Evolutionary conservation across 1,139 yeast genomes (phyloP), one percentile per base, ranked within the genome.

Genomic region (Candida smagusa): DNA sequence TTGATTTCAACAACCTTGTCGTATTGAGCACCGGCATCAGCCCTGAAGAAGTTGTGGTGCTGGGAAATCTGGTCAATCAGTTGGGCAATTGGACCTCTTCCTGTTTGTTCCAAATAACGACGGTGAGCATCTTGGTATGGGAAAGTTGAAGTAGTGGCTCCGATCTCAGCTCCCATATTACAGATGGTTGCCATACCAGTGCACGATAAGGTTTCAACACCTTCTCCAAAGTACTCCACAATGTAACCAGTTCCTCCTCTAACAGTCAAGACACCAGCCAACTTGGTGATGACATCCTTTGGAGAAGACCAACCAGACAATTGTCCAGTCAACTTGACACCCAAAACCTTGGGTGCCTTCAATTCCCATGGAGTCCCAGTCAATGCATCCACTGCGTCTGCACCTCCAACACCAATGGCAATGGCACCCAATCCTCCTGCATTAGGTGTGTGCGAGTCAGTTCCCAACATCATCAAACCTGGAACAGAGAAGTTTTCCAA

Each of bases 131-230:
- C 84, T 58, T 87, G 92, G 77, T 81, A 89, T 40, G 98, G 98
- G 87, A 92, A 92, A 38, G 90, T 77, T 8, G 97, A 89, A 29
- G 98, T 92, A 25, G 98, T 92, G 27, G 97, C 97, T 59, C 98
- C 98, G 44, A 92, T 87, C 67, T 92, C 98, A 39, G 98, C 98
- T 58, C 98, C 98, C 98, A 92, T 92, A 65, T 92, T 92, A 75
- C 97, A 90, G 55, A 92, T 90, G 41, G 98, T 92, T 37, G 95
- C 98, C 98, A 92, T 92, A 68, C 98, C 98, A 12, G 98, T 92
- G 68, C 96, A 88, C 24, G 95, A 84, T 46, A 92, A 74, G 27
- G 82, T 65, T 47, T 79, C 65, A 13, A 90, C 96, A 63, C 98
- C 98, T 43, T 83, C 89, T 45, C 98, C 98, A 53, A 87, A 88